A percentile compares a stretch with the other conserved stretches of the same genome.
phyloP scores from a whole-genome alignment of 2,329 filamentous ascomycete genomes.

The Nothopassalora personata region DNA sequence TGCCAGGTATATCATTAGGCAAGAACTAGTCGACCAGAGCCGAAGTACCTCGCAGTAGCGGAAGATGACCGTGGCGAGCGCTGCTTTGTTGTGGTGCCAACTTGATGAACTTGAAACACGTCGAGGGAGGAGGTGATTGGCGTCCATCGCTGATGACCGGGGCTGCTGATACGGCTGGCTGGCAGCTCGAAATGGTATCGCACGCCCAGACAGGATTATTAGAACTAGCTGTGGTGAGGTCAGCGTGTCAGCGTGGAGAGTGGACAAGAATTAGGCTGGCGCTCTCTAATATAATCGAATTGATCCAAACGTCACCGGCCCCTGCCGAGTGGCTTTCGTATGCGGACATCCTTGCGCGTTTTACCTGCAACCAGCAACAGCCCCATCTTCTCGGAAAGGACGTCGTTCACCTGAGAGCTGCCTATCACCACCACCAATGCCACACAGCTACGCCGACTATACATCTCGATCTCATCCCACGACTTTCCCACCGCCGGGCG shows the following conservation, averaged over 20 bases:
- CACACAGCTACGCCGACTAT: not conserved
- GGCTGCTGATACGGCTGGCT: not conserved
- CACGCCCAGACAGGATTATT: not conserved
- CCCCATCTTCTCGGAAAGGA: not conserved
- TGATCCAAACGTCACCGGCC: not conserved
- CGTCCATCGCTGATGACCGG: not conserved
- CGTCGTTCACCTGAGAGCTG: not conserved
- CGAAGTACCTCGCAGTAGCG: not conserved
- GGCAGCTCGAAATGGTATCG: not conserved
- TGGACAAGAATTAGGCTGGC: not conserved
- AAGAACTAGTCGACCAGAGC: not conserved
- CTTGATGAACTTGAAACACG: not conserved
- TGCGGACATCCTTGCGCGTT: not conserved
- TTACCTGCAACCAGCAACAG: not conserved
- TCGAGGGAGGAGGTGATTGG: not conserved
- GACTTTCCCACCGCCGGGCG: not conserved
- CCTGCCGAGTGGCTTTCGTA: not conserved
- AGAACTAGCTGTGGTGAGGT: not conserved
- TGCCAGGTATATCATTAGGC: not conserved
- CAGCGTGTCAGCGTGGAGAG: no score
- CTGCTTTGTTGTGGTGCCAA: not conserved
- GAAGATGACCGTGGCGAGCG: not conserved
- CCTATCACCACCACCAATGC: not conserved
- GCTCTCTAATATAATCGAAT: not conserved
- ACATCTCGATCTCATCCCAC: not conserved